Evolutionary conservation across 192 early-diverging fungal species (phyloP).

Genomic region (Backusella tuberculispora): DNA sequence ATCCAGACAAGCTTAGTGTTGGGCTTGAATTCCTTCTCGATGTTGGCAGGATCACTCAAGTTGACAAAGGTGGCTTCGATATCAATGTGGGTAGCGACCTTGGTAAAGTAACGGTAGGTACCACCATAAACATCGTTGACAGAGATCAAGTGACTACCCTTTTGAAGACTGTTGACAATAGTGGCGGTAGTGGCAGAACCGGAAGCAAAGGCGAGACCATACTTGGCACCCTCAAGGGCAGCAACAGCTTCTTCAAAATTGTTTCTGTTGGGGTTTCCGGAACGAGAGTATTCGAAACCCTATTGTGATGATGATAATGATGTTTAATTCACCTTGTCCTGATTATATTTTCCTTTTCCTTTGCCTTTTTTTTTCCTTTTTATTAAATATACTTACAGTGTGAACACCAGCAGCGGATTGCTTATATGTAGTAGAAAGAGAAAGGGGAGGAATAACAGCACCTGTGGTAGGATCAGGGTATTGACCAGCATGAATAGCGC

Average conservation of each 20-base stretch:
- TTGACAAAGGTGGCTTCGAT: constrained; percentile 82
- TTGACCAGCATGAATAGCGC: constrained; percentile 93
- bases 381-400: constrained; percentile 51
- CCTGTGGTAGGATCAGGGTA: constrained; percentile 89
- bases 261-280: constrained; percentile 78
- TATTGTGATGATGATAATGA: constrained; percentile 12
- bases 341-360: neutral
- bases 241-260: constrained; percentile 88
- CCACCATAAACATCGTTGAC: constrained; percentile 93
- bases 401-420: constrained; percentile 92
- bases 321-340: neutral
- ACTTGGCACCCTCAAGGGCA: constrained; percentile 87
- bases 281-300: constrained; percentile 82
- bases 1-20: constrained; percentile 87
- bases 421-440: constrained; percentile 96
- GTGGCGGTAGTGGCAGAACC: constrained; percentile 88
- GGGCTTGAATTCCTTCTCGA: constrained; percentile 63
- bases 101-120: constrained; percentile 87
- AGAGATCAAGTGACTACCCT: constrained; percentile 77
- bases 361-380: neutral
- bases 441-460: constrained; percentile 96
- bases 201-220: constrained; percentile 83
- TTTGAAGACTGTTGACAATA: constrained; percentile 68
- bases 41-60: constrained; percentile 65
- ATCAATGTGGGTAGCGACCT: constrained; percentile 70